Base-by-base conservation (phyloP, 352 stramenopile genomes). In the Thalassiosira hispida region DNA sequence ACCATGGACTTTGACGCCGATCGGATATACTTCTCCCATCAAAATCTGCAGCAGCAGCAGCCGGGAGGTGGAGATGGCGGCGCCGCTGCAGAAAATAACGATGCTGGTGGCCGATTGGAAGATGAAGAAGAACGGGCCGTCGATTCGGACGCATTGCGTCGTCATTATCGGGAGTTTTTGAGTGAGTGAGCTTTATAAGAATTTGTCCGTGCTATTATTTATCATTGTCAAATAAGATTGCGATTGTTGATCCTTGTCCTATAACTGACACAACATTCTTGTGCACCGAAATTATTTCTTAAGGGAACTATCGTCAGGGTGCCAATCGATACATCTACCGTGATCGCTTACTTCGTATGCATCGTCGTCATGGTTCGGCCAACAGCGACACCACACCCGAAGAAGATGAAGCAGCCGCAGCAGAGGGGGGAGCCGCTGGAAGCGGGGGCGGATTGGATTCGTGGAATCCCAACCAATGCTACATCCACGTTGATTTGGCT, bases 21-120 rank as follows among this genome's bases (percentile, higher is more conserved):
- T 51, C 59, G 87, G n/a, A 87, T 94, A 59, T 94, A 92, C 67
- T 94, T 87, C 69, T 92, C 89, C 1, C 83, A 93, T 79, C 89
- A 94, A 77, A 88, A 92, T 31, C 60, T 93, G 16, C 75, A 81
- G 7, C 68, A 77, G 46, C 61, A 56, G 12, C 35, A 29, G n/a
- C 35, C 69, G 9, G 49, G 22, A 53, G 23, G 63, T 18, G 52
- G 35, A 7, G 16, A 68, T 9, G 31, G 55, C n/a, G 31, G 64
- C 16, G 53, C 68, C 42, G 49, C 22, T 11, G 27, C 60, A 18
- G 38, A 12, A n/a, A 47, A 14, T 12, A 16, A 5, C 14, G 61
- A 27, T 16, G 46, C 55, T 12, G 22, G 16, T 12, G 52, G 61
- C 25, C 27, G 38, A 25, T 16, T 31, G 0, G 70, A 77, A 7